Percentiles rank a stretch among this genome's conserved stretches.
phyloP scores from a whole-genome alignment of 2,329 filamentous ascomycete species.

The Cadophora gregata region DNA sequence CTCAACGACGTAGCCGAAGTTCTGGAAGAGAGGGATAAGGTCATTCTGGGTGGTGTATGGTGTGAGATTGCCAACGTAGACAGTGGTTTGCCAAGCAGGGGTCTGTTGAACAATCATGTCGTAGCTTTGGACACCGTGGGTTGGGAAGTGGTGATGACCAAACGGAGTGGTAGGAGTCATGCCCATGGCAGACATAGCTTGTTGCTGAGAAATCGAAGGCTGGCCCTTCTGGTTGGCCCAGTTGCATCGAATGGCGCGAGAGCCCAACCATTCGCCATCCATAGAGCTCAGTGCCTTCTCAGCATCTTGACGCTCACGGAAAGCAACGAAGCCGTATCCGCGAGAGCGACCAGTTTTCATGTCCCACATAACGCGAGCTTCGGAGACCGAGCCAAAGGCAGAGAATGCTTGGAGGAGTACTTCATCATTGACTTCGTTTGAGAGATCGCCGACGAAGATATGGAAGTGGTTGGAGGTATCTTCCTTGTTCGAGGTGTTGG shows the following conservation, averaged over 20 bases:
- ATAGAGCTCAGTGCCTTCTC: slow-evolving; percentile 97
- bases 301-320: slow-evolving; percentile 90
- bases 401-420: slow-evolving; percentile 93
- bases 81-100: slow-evolving; percentile 96
- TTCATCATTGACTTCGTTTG: slow-evolving; percentile 98
- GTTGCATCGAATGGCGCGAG: slow-evolving; percentile 97
- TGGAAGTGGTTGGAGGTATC: slow-evolving; percentile 99
- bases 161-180: slow-evolving; percentile 97
- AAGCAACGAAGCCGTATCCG: slow-evolving; percentile 97
- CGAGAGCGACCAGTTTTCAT: slow-evolving; percentile 99
- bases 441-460: slow-evolving; percentile 97
- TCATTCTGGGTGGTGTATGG: slow-evolving; percentile 98
- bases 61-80: slow-evolving; percentile 96
- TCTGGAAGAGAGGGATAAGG: slow-evolving; percentile 96
- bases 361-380: slow-evolving; percentile 99
- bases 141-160: slow-evolving; percentile 97
- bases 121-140: slow-evolving; percentile 94
- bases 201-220: slow-evolving; percentile 96
- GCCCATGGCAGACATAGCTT: slow-evolving; percentile 96
- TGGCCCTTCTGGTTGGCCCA: slow-evolving; percentile 99
- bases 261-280: slow-evolving; percentile 99
- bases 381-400: slow-evolving; percentile 92
- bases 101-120: slow-evolving; percentile 97
- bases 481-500: slow-evolving; percentile 91
- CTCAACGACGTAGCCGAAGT: slow-evolving; percentile 97